Percentiles rank a stretch among this genome's conserved stretches.
Evolutionary conservation across 169 alveolate species (phyloP).

Genomic region (Theileria sp.): DNA sequence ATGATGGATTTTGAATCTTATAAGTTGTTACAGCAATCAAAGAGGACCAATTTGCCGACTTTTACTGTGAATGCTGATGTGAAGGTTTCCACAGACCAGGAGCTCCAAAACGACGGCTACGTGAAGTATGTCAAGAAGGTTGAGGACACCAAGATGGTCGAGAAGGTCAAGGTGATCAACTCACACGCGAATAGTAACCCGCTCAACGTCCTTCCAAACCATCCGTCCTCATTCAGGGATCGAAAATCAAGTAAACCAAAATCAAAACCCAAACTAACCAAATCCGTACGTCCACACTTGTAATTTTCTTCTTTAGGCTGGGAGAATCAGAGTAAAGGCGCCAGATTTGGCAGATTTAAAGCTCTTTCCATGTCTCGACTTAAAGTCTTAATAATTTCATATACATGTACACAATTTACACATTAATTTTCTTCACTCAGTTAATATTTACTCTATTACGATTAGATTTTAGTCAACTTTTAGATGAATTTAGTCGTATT

Average conservation of each 20-base stretch:
- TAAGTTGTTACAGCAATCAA: constrained; percentile 4
- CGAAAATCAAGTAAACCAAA: background rate
- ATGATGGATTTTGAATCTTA: constrained; percentile 22
- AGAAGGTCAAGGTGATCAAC: constrained; percentile 4
- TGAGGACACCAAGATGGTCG: background rate
- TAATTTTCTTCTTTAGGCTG: background rate
- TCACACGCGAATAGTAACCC: background rate
- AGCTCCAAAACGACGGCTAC: constrained; percentile 26
- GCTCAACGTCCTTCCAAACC: background rate
- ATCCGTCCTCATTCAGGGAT: constrained; percentile 11
- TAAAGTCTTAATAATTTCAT: constrained; percentile 6
- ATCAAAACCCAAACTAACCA: background rate
- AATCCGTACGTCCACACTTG: background rate
- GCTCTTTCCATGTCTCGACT: constrained; percentile 2
- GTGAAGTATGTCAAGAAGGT: constrained; percentile 25
- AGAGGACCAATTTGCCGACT: constrained; percentile 18
- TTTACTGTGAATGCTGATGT: background rate
- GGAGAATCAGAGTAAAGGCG: constrained; percentile 11
- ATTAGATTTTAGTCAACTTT: no score
- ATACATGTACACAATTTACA: background rate
- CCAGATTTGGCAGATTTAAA: constrained; percentile 6
- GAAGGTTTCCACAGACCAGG: constrained; percentile 18
- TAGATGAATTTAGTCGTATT: no score
- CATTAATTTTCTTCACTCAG: background rate
- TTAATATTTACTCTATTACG: no score